Base-by-base conservation (phyloP, 2,329 filamentous ascomycete genomes). In the Microdochium bolleyi region DNA sequence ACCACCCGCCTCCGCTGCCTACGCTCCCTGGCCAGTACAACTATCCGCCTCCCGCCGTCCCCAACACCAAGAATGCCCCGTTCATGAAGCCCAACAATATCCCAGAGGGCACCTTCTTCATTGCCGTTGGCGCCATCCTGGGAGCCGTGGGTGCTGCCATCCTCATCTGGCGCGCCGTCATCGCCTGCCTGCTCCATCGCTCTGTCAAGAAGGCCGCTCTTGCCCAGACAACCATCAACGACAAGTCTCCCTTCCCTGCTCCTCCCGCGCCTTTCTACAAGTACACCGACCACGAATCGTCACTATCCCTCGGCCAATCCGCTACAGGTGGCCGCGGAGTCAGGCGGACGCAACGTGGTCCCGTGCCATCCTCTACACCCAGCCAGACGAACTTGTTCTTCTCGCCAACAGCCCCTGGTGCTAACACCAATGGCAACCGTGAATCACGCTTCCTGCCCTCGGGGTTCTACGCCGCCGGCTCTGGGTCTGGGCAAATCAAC, bases 71-170 rank as follows among this genome's bases (percentile, higher is more conserved):
- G 38, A 82, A 87, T 63, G 94, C 94, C 4, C 91, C 92, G 16
- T 99, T 89, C 67, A 96, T 97, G 89, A 86, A 92, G 64, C 84
- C 86, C 62, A 95, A 91, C 1, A 85, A 73, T 51, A 77, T 92
- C 11, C 94, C 94, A 2, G 88, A 97, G 63, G 94, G 94, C 52
- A 96, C 92, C 3, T 87, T 99, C 54, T 99, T 99, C 73, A 99
- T 99, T 62, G 87, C 85, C 22, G 94, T 97, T 1, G 94, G 94
- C 48, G 88, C 91, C 24, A 86, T 90, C 25, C 80, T 99, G 7
- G 94, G 89, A 16, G 86, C 91, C 58, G 82, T 96, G 57, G 89
- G 84, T 11, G 74, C 90, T 9, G 84, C 84, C n/a, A 82, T 97
- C 48, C 77, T 99, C 13, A 77, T 87, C 54, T 99, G 94, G 94